phyloP scores from a whole-genome alignment of 2,329 filamentous ascomycete genomes.

The Aureobasidium sp. region DNA sequence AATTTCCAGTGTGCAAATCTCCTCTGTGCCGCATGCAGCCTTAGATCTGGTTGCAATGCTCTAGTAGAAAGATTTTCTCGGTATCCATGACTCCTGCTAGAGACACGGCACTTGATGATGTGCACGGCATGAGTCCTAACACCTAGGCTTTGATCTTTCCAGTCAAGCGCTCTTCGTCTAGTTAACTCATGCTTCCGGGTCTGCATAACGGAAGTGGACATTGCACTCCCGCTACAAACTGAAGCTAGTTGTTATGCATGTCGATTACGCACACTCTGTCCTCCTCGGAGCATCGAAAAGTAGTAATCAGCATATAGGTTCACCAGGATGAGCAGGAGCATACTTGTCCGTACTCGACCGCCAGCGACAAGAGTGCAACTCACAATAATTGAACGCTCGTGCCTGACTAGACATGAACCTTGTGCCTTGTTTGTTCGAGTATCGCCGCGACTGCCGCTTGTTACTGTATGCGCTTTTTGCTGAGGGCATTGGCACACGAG shows the following conservation, averaged over 20 bases:
- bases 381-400: not conserved
- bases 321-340: not conserved
- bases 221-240: not conserved
- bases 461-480: not conserved
- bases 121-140: not conserved
- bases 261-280: too few species aligned
- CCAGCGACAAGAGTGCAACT: not conserved
- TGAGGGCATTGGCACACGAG: not conserved
- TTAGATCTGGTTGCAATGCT: not conserved
- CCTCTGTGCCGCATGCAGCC: too few species aligned
- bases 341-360: conserved; percentile 3
- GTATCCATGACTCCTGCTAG: not conserved
- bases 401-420: not conserved
- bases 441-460: not conserved
- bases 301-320: not conserved
- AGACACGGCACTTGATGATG: not conserved
- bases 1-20: not conserved
- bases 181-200: not conserved
- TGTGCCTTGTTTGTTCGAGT: not conserved
- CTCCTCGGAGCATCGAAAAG: too few species aligned
- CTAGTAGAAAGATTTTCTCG: too few species aligned
- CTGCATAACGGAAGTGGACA: not conserved
- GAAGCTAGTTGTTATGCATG: too few species aligned
- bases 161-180: too few species aligned
- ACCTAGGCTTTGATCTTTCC: not conserved